Evolutionary conservation across 179 eudicot species (phyloP), one percentile per base, ranked within the genome.

Genomic region (Beta lomatogona): DNA sequence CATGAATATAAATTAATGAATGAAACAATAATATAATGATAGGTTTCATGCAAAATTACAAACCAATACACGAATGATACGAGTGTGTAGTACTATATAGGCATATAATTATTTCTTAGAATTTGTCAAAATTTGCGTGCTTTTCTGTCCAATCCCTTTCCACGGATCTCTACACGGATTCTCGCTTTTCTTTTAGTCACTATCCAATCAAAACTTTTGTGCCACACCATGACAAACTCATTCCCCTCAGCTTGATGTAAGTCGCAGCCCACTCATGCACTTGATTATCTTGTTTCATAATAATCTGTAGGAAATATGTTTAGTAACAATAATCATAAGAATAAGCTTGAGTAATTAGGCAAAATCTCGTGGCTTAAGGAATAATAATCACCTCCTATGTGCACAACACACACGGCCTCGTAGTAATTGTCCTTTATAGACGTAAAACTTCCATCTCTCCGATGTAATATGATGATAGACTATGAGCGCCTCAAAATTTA

Each of bases 141-240:
- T 73, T 85, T 82, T 67, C 80, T 84, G 91, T 85, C 84, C 85
- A 79, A 86, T 92, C 90, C 85, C 87, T 92, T 90, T 91, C 92
- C 60, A 86, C 86, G 90, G 87, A 93, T 89, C 89, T 86, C 78
- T 82, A 83, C 80, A 76, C 78, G 88, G 89, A 87, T 91, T 84
- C 89, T 88, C 85, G 84, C 89, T 79, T 86, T 88, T 79, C 85
- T 89, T 86, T 88, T 71, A 75, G 93, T 92, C 92, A 36, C 91
- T 76, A 75, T 92, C 95, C 80, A 71, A 72, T 80, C 80, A 71
- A 58, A 84, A 86, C 87, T 89, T 91, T 89, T 86, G 82, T 75
- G 89, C 80, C 88, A 86, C 82, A 77, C 71, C 82, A 83, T 82
- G 92, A 89, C 93, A 89, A 89, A 16, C 86, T 28, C 69, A 80